Base-by-base conservation (phyloP, 2,329 filamentous ascomycete species). In the Cladosporium sp. region DNA sequence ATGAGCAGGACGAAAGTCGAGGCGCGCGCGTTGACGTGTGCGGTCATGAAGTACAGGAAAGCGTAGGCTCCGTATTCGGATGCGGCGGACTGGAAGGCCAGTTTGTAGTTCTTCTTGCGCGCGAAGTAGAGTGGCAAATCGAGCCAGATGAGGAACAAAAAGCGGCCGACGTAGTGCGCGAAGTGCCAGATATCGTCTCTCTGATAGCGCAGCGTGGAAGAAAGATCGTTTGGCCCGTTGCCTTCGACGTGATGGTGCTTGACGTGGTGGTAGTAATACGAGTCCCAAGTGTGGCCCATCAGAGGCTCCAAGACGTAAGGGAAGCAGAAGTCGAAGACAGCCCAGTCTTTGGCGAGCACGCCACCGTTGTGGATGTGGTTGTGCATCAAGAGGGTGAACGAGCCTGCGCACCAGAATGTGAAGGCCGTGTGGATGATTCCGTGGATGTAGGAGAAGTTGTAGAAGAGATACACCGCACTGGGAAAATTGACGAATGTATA, bases 171-270 rank as follows among this genome's bases (percentile, higher is more conserved):
- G 59, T 92, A 92, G 58, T 79, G 77, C n/a, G 84, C 65, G 56
- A 92, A 89, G 63, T 89, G 73, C 55, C 70, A 69, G 1, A 82
- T 54, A 49, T 80, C 78, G 64, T 92, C 88, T 5, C 88, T 79
- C 64, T 90, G 85, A 65, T 88, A 91, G 12, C 84, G 78, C 32
- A 92, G 78, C 0, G 88, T 92, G 0, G 85, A 86, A 1, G 84
- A 88, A 0, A 90, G 74, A 61, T 92, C 88, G 41, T 84, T 78
- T 0, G 86, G 86, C 0, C 88, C 88, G 60, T 92, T 92, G 55
- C 82, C 85, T 69, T 91, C 88, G 50, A 91, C 83, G 58, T 92
- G 88, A 63, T 92, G 88, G 63, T 90, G 86, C 73, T 92, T 92
- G 63, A 91, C 86, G 61, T 92, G 88, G 64, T 92, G 88, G 63